phyloP scores from a whole-genome alignment of 768 basidiomycete species.

The Hericium erinaceus region DNA sequence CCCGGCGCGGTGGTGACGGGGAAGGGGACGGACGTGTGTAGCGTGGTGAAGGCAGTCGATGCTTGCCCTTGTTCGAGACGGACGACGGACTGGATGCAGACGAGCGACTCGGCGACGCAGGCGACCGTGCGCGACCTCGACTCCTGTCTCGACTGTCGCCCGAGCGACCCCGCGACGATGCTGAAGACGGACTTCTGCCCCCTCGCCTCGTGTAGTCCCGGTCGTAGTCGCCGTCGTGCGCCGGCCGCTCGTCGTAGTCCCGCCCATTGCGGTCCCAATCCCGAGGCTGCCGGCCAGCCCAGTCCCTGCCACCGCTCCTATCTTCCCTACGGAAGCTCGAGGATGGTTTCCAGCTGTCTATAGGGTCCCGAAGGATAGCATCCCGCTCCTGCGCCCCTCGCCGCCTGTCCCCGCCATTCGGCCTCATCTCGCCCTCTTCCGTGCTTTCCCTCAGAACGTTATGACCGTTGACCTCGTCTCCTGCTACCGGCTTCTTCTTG shows the following conservation, averaged over 20 bases:
- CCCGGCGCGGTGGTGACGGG: background rate
- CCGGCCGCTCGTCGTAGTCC: conserved; percentile 27
- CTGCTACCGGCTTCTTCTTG: conserved; percentile 35
- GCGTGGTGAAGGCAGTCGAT: conserved; percentile 20
- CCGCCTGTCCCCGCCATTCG: background rate
- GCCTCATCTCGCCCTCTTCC: background rate
- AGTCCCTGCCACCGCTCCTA: background rate
- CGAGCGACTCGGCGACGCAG: conserved; percentile 19
- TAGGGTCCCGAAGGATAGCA: background rate
- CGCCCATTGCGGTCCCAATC: conserved; percentile 37
- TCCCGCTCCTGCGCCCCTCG: background rate
- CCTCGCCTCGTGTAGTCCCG: background rate
- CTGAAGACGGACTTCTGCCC: background rate
- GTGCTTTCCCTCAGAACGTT: background rate
- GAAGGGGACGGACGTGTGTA: background rate
- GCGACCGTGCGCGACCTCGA: conserved; percentile 12
- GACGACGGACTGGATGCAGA: conserved; percentile 15
- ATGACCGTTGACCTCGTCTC: background rate
- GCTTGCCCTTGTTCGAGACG: conserved; percentile 18
- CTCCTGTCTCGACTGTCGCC: background rate
- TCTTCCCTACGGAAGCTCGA: background rate
- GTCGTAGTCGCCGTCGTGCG: conserved; percentile 16
- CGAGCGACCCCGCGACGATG: background rate
- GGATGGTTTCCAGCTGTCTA: background rate
- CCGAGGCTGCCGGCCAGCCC: background rate